phyloP scores from a whole-genome alignment of 306 rosid species.

The Prinsepia uniflora region DNA sequence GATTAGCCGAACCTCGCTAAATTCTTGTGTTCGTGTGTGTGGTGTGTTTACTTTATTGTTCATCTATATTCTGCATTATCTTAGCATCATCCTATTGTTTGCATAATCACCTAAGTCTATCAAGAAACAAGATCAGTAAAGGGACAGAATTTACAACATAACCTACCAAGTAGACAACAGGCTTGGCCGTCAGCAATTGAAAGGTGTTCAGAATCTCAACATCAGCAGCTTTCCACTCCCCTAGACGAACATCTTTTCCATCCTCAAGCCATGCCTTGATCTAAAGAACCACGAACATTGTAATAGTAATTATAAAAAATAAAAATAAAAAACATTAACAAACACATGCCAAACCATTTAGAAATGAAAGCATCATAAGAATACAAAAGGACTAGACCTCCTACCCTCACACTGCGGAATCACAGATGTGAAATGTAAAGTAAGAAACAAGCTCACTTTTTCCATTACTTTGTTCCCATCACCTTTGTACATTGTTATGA shows the following conservation, averaged over 20 bases:
- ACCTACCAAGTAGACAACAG: conserved; percentile 91
- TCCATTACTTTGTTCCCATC: neutral
- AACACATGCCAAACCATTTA: neutral
- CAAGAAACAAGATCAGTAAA: too few relatives aligned
- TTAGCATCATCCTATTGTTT: too few relatives aligned
- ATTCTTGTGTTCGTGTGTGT: too few relatives aligned
- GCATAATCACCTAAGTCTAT: too few relatives aligned
- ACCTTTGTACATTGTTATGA: neutral
- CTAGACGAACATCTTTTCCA: conserved; percentile 90
- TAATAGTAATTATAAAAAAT: neutral
- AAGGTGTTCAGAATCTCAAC: conserved; percentile 81
- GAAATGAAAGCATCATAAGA: neutral
- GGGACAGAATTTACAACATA: too few relatives aligned
- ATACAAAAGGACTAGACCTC: neutral
- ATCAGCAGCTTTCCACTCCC: conserved; percentile 98
- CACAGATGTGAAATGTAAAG: neutral
- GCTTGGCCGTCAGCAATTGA: conserved; percentile 94
- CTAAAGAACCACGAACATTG: conserved; percentile 41
- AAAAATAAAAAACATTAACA: neutral
- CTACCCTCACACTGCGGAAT: neutral
- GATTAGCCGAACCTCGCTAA: too few relatives aligned
- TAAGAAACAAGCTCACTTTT: neutral
- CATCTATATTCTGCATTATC: too few relatives aligned
- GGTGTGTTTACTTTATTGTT: too few relatives aligned
- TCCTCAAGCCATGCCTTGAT: conserved; percentile 70